A percentile compares a stretch with the other conserved stretches of the same genome.
Conservation (phyloP, 1,139 yeast species). For the Zhuliangozyma blackwelliae region DNA sequence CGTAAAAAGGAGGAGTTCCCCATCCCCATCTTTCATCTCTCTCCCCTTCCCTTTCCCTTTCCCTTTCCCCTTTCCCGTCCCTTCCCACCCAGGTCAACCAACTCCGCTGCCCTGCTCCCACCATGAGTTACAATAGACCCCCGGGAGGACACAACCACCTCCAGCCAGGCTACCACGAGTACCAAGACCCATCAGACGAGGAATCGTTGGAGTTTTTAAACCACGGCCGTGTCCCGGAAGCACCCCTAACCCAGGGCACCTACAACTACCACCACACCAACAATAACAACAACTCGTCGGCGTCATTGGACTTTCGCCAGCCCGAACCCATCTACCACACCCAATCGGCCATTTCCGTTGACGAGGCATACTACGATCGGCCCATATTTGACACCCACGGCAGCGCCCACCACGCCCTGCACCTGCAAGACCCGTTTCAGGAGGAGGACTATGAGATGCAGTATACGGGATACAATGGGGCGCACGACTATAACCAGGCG, state of each 20-base stretch:
- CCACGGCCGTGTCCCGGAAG: slow-evolving; percentile 10
- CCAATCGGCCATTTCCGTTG: slow-evolving; percentile 8
- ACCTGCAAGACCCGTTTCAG: slow-evolving; percentile 16
- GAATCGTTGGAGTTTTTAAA: slow-evolving; percentile 7
- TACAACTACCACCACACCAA: slow-evolving; percentile 18
- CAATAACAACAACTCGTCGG: slow-evolving; percentile 10
- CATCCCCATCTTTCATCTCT: no score
- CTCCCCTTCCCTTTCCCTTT: no score
- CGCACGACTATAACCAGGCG: slow-evolving; percentile 29
- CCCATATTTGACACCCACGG: slow-evolving; percentile 18
- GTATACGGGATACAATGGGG: slow-evolving; percentile 20
- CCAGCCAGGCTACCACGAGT: slow-evolving; percentile 3
- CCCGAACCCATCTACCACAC: slow-evolving; percentile 25
- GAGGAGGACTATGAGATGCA: slow-evolving; percentile 24
- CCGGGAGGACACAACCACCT: slow-evolving; percentile 4
- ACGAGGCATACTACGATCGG: slow-evolving; percentile 21
- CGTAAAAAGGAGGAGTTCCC: no score
- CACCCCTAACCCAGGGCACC: slow-evolving; percentile 14
- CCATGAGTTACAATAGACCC: slow-evolving; percentile 9
- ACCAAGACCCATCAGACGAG: slow-evolving; percentile 7
- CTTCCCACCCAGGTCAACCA: no score
- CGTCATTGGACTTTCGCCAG: slow-evolving; percentile 30
- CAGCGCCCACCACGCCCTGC: slow-evolving; percentile 14
- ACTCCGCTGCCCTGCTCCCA: not conserved
- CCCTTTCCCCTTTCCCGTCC: no score